phyloP scores from a whole-genome alignment of 1,139 yeast genomes.

The Yamadazyma jaroonii region DNA sequence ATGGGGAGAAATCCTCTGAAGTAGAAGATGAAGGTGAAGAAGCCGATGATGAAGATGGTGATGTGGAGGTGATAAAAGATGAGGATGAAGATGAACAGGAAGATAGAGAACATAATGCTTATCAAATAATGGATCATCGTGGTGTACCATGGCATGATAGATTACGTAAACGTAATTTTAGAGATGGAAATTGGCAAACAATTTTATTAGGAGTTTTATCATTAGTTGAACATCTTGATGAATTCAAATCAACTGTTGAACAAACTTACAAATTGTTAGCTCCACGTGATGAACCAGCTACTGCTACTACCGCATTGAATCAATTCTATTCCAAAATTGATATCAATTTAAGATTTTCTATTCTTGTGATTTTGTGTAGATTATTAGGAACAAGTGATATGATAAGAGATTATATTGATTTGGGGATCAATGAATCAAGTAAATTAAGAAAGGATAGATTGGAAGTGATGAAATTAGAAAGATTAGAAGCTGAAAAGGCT shows the following conservation, averaged over 20 bases:
- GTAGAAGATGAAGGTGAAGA: slow-evolving; percentile 16
- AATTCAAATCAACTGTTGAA: slow-evolving; percentile 46
- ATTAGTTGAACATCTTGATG: slow-evolving; percentile 56
- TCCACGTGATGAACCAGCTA: slow-evolving; percentile 49
- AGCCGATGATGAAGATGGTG: slow-evolving; percentile 25
- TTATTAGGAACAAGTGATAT: slow-evolving; percentile 56
- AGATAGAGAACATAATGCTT: slow-evolving; percentile 45
- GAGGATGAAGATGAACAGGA: slow-evolving; percentile 17
- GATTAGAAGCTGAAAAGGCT: slow-evolving; percentile 47
- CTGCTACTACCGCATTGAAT: slow-evolving; percentile 46
- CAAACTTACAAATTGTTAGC: slow-evolving; percentile 53
- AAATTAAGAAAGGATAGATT: slow-evolving; percentile 63
- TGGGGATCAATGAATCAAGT: slow-evolving; percentile 64
- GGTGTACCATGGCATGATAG: slow-evolving; percentile 76
- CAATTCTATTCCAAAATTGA: slow-evolving; percentile 52
- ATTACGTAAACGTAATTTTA: slow-evolving; percentile 68
- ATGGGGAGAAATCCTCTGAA: background rate
- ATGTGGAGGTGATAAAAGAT: slow-evolving; percentile 15
- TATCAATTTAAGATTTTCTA: slow-evolving; percentile 48
- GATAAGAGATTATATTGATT: slow-evolving; percentile 66
- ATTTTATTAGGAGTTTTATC: slow-evolving; percentile 71
- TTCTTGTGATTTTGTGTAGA: slow-evolving; percentile 55
- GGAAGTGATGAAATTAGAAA: slow-evolving; percentile 65
- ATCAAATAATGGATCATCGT: slow-evolving; percentile 57
- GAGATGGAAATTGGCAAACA: slow-evolving; percentile 84